Evolutionary conservation across 169 alveolate genomes (phyloP), one percentile per base, ranked within the genome.

Genomic region (Plasmodium reichenowi): DNA sequence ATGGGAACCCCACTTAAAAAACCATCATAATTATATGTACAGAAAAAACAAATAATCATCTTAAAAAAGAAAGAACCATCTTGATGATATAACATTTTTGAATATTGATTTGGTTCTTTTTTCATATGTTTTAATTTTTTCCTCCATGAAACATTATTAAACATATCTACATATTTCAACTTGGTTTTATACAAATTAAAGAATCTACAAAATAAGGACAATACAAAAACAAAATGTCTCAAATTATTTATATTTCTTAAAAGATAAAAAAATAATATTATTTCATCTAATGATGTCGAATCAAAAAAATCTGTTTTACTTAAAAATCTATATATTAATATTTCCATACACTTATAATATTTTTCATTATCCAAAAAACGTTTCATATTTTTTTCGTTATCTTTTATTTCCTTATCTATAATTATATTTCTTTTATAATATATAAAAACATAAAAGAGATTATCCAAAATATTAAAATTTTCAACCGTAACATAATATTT

Each of bases 261-360:
- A 38, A 59, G 72, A 6, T 47, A 48, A 22, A 86, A 66, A 62
- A 71, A 86, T 43, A 86, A 20, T 60, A 58, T 48, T 22, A 86
- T 52, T 59, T 71, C 88, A 43, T 86, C 92, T 29, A 72, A 64
- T 48, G 47, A 15, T 3, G 8, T 1, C 7, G 72, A 17, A 66
- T 86, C 88, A 54, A 86, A 86, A 86, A 59, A 60, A 26, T 71
- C 60, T 64, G 92, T 86, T 73, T 86, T 86, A 66, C 52, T 86
- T 45, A 86, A 64, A 24, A 86, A 38, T 56, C 22, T 59, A 54
- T 45, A 74, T n/a, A 86, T 3, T 59, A 86, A 38, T 38, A 43
- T 13, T 66, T 86, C 92, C 56, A 71, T 48, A 29, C 26, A 22
- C 26, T 38, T 29, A 66, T 83, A 83, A 67, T 68, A 68, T 66